A percentile compares a stretch with the other conserved stretches of the same genome.
These are phyloP conservation scores for Diaporthe velutina DNA, from an alignment of 2,329 filamentous ascomycete species.

Conservation along the genomic window DNA sequence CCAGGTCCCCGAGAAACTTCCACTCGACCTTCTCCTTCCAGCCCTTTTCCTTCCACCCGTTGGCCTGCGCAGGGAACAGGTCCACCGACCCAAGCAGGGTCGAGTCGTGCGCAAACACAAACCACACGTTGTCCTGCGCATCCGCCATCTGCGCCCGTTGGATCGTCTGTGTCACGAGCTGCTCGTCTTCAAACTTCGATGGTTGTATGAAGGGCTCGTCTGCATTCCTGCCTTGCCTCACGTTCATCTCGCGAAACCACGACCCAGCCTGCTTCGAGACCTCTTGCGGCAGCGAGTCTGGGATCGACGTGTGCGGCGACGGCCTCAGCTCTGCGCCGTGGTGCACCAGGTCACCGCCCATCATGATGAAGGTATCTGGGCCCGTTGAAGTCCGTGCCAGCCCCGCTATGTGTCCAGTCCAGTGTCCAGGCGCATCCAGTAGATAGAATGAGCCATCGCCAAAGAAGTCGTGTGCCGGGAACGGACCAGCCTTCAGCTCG, in stretches of 20 bases:
- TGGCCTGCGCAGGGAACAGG: slow-evolving; percentile 39
- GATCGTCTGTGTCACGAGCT: slow-evolving; percentile 37
- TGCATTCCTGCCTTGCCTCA: slow-evolving; percentile 35
- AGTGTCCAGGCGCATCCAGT: slow-evolving; percentile 44
- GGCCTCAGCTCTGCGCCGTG: slow-evolving; percentile 42
- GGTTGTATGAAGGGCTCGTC: slow-evolving; percentile 29
- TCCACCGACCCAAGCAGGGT: slow-evolving; percentile 38
- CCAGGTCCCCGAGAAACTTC: slow-evolving; percentile 40
- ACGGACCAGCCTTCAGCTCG: slow-evolving; percentile 37
- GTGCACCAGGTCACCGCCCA: slow-evolving; percentile 45
- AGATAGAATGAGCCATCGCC: slow-evolving; percentile 44
- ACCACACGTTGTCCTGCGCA: slow-evolving; percentile 40
- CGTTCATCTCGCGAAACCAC: slow-evolving; percentile 34
- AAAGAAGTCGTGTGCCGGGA: slow-evolving; percentile 44
- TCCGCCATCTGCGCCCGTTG: slow-evolving; percentile 40
- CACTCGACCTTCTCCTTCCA: slow-evolving; percentile 40
- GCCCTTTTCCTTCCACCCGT: slow-evolving; percentile 38
- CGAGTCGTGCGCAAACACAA: slow-evolving; percentile 42
- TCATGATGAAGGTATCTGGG: slow-evolving; percentile 42
- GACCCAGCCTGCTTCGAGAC: neutral
- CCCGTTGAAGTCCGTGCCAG: slow-evolving; percentile 42
- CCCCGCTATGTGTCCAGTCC: slow-evolving; percentile 41
- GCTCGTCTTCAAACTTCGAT: neutral
- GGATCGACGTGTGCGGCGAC: slow-evolving; percentile 39
- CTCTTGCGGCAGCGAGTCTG: slow-evolving; percentile 31